Evolutionary conservation across 2,329 filamentous ascomycete species (phyloP).

Genomic region (Drechslerella dactyloides): DNA sequence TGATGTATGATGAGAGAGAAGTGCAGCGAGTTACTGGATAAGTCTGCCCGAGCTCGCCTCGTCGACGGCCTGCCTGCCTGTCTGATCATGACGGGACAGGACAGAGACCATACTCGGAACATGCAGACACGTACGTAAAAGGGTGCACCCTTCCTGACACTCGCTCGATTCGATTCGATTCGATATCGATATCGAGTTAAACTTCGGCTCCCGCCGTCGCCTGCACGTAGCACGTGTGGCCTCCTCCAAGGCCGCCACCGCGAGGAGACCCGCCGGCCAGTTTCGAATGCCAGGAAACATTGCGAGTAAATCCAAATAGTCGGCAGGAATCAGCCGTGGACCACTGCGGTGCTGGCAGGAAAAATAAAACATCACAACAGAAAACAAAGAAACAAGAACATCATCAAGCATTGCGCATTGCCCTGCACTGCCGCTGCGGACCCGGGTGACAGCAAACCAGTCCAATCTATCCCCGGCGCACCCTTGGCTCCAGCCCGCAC

Average conservation of each 20-base stretch:
- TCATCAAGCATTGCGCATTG: too few species aligned
- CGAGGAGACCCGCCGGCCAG: too few species aligned
- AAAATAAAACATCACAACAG: background rate
- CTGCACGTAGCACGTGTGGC: conserved; percentile 48
- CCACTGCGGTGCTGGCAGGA: conserved; percentile 46
- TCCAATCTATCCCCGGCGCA: conserved; percentile 12
- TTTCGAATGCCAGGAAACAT: too few species aligned
- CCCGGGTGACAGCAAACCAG: conserved; percentile 48
- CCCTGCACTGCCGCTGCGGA: conserved; percentile 11
- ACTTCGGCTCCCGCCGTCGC: conserved; percentile 16
- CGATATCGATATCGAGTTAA: conserved; percentile 22
- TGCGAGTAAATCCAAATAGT: conserved; percentile 36
- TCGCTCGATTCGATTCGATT: background rate
- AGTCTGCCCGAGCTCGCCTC: background rate
- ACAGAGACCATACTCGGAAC: background rate
- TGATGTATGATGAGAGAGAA: too few species aligned
- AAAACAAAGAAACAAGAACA: background rate
- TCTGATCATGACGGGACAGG: background rate
- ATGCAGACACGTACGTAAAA: conserved; percentile 12
- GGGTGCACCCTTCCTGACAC: conserved; percentile 2
- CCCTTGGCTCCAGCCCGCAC: conserved; percentile 3
- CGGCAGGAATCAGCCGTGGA: conserved; percentile 46
- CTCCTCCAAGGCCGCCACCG: too few species aligned
- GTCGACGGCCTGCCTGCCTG: background rate
- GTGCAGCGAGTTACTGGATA: too few species aligned